Evolutionary conservation across 1,284 basidiomycete species (phyloP).

Genomic region (Ceratobasidium papillatum): DNA sequence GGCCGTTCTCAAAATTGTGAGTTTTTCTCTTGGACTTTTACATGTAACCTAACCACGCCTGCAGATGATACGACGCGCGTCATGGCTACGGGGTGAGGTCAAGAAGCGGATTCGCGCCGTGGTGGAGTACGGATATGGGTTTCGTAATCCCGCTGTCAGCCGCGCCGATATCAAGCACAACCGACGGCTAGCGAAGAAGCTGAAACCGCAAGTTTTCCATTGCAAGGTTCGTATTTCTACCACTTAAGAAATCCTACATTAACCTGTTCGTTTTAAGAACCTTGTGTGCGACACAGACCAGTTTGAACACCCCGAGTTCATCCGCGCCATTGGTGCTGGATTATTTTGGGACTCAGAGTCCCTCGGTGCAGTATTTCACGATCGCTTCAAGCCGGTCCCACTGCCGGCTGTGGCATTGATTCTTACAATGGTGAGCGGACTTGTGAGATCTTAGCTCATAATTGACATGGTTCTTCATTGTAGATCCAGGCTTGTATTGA

Average conservation of each 20-base stretch:
- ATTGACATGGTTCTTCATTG: neutral
- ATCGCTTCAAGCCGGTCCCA: neutral
- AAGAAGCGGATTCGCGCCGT: neutral
- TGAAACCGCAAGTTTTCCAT: neutral
- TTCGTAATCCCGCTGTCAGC: neutral
- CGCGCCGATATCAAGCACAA: slow-evolving; percentile 16
- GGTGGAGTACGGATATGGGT: slow-evolving; percentile 8
- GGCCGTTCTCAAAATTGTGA: slow-evolving; percentile 1
- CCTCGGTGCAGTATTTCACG: neutral
- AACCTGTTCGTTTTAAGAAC: neutral
- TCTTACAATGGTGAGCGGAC: slow-evolving; percentile 2
- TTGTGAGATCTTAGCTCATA: neutral
- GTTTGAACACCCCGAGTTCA: slow-evolving; percentile 5
- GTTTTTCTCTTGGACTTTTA: neutral
- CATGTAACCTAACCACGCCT: neutral
- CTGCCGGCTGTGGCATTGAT: slow-evolving; percentile 11
- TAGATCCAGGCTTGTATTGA: slow-evolving; percentile 16
- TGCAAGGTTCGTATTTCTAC: neutral
- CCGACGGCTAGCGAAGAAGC: neutral
- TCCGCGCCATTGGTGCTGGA: slow-evolving; percentile 10
- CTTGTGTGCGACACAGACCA: neutral
- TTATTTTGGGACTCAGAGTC: slow-evolving; percentile 10
- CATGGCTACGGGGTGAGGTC: slow-evolving; percentile 8
- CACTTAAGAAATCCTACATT: neutral
- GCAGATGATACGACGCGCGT: slow-evolving; percentile 13